Conservation (phyloP, 2,329 filamentous ascomycete genomes). For the Bimuria novae-zelandiae region DNA sequence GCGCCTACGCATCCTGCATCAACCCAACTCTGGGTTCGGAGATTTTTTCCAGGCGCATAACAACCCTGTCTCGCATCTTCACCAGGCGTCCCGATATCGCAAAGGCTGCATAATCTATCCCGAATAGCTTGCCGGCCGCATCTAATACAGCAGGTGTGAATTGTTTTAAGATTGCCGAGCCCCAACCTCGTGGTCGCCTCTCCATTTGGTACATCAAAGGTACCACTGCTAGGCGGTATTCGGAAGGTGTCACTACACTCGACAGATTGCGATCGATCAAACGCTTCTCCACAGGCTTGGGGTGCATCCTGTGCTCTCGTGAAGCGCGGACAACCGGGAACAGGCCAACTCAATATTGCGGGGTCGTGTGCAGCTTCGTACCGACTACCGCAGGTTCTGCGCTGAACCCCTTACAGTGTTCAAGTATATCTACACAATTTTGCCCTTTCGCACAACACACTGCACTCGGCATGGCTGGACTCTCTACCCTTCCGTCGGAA, state of each 20-base stretch:
- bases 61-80: conserved; percentile 5
- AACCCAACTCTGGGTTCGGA: conserved; percentile 6
- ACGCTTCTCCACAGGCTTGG: conserved; percentile 9
- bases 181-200: conserved; percentile 11
- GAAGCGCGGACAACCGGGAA: not conserved
- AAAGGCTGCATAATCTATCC: conserved; percentile 1
- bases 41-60: conserved; percentile 2
- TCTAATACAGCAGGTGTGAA: conserved; percentile 6
- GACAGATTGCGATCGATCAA: conserved; percentile 21
- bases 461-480: conserved; percentile 19
- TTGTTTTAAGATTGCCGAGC: conserved; percentile 5
- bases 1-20: not conserved
- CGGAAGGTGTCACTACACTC: conserved; percentile 37
- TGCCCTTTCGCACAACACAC: too few relatives aligned
- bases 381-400: not conserved
- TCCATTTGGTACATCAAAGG: conserved; percentile 17
- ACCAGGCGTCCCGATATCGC: conserved; percentile 5
- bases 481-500: conserved; percentile 71
- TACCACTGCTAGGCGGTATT: conserved; percentile 26
- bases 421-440: conserved; percentile 10
- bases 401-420: not conserved
- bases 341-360: not conserved
- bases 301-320: not conserved
- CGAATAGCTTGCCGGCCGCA: not conserved
- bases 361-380: not conserved